phyloP scores from a whole-genome alignment of 2,329 filamentous ascomycete species.

The Mycosphaerella sp. region DNA sequence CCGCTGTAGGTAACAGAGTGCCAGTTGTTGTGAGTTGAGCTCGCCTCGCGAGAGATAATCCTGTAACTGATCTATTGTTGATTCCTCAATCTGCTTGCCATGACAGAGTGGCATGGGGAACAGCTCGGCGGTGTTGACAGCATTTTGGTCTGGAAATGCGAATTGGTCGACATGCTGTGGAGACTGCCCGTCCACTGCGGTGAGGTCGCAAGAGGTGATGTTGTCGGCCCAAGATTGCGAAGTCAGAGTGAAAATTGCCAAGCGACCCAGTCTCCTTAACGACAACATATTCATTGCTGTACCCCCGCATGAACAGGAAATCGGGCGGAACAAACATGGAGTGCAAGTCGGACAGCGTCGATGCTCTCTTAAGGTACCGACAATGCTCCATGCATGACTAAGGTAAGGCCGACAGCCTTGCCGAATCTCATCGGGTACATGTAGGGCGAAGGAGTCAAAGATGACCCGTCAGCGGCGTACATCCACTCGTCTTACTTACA shows the following conservation, averaged over 20 bases:
- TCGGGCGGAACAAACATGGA: not conserved
- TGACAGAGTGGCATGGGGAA: conserved; percentile 61
- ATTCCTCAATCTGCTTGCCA: conserved; percentile 59
- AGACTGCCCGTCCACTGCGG: not conserved
- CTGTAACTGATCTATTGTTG: conserved; percentile 63
- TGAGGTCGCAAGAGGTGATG: not conserved
- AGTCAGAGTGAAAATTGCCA: not conserved
- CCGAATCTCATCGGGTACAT: not conserved
- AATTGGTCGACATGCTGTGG: not conserved
- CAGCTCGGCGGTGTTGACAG: conserved; percentile 29
- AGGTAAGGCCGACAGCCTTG: not conserved
- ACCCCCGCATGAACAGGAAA: not conserved
- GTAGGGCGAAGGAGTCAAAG: no score
- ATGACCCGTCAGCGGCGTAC: not conserved
- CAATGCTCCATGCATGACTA: not conserved
- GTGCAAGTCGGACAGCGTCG: not conserved
- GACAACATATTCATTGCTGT: not conserved
- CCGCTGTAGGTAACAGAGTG: conserved; percentile 57
- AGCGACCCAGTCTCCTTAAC: not conserved
- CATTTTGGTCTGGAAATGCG: conserved; percentile 33
- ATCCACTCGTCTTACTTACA: no score
- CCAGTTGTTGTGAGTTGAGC: conserved; percentile 54
- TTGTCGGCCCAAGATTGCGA: not conserved
- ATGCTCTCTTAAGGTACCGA: no score
- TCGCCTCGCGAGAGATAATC: conserved; percentile 48